phyloP scores from a whole-genome alignment of 495 filamentous ascomycete species.

The Chaetomium cochliodes region DNA sequence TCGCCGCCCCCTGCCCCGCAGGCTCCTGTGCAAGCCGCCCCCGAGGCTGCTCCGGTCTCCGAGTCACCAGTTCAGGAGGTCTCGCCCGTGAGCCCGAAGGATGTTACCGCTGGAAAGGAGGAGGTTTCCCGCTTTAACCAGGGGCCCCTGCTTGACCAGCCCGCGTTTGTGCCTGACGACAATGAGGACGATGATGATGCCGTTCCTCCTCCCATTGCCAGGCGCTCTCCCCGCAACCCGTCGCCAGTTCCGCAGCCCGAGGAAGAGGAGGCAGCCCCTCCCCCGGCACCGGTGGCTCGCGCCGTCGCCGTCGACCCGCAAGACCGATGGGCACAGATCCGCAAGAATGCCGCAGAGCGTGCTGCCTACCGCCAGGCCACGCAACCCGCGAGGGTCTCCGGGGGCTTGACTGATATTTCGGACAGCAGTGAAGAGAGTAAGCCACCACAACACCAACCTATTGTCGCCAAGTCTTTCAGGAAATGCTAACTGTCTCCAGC shows the following conservation, averaged over 20 bases:
- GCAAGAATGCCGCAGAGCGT: constrained; percentile 87
- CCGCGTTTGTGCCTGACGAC: constrained; percentile 74
- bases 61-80: constrained; percentile 53
- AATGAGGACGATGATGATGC: constrained; percentile 45
- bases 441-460: constrained; percentile 28
- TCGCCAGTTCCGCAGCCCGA: constrained; percentile 21
- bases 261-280: not conserved
- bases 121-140: constrained; percentile 86
- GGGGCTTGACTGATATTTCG: constrained; percentile 59
- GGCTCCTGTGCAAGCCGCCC: constrained; percentile 26
- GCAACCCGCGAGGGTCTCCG: constrained; percentile 53
- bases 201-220: constrained; percentile 46
- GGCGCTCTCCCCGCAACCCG: constrained; percentile 29
- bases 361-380: constrained; percentile 57
- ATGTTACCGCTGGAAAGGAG: constrained; percentile 62
- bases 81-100: constrained; percentile 63
- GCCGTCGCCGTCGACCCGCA: constrained; percentile 45
- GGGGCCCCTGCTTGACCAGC: constrained; percentile 82
- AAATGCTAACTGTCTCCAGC: constrained; percentile 53
- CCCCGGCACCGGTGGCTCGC: constrained; percentile 8
- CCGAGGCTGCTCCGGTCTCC: constrained; percentile 41
- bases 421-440: constrained; percentile 96
- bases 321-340: constrained; percentile 91
- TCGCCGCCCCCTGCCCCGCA: not conserved
- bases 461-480: not conserved